These are phyloP conservation scores for Colletotrichum shisoi DNA, from an alignment of 2,329 filamentous ascomycete genomes.

Conservation along the genomic window DNA sequence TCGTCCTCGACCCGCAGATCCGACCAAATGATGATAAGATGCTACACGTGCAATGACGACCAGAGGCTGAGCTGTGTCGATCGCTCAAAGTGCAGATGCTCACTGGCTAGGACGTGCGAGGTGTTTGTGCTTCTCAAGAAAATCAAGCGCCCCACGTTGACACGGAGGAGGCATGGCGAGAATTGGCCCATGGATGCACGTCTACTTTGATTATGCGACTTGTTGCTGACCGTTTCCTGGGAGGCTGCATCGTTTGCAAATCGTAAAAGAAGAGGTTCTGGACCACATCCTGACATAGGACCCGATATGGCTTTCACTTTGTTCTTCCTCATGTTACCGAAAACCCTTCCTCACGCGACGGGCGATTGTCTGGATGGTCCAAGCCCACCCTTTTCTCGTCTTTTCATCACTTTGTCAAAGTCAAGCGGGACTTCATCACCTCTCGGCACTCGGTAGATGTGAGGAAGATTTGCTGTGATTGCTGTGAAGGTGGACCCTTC, in stretches of 20 bases:
- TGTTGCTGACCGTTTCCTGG: constrained; percentile 34
- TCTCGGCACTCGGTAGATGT: constrained; percentile 32
- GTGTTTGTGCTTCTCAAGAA: constrained; percentile 17
- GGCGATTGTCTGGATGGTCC: constrained; percentile 29
- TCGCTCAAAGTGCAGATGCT: constrained; percentile 43
- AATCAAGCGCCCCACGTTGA: constrained; percentile 12
- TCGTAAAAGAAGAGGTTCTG: constrained; percentile 53
- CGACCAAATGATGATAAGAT: constrained; percentile 37
- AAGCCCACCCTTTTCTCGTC: constrained; percentile 32
- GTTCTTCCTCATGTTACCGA: constrained; percentile 41
- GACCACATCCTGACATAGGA: constrained; percentile 62
- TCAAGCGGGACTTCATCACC: constrained; percentile 27
- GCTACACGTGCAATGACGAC: constrained; percentile 41
- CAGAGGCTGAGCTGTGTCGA: constrained; percentile 36
- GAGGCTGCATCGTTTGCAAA: constrained; percentile 49
- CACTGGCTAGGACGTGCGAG: constrained; percentile 37
- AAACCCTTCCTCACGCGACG: constrained; percentile 25
- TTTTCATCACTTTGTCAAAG: constrained; percentile 33
- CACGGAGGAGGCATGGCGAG: constrained; percentile 12
- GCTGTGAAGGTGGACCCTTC: constrained; percentile 13
- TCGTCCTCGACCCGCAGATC: constrained; percentile 22
- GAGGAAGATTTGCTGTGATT: constrained; percentile 21
- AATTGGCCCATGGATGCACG: constrained; percentile 21
- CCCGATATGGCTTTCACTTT: constrained; percentile 58
- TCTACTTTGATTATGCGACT: constrained; percentile 17